Conservation (phyloP, 2,329 filamentous ascomycete species). For the Cryphonectria japonica region DNA sequence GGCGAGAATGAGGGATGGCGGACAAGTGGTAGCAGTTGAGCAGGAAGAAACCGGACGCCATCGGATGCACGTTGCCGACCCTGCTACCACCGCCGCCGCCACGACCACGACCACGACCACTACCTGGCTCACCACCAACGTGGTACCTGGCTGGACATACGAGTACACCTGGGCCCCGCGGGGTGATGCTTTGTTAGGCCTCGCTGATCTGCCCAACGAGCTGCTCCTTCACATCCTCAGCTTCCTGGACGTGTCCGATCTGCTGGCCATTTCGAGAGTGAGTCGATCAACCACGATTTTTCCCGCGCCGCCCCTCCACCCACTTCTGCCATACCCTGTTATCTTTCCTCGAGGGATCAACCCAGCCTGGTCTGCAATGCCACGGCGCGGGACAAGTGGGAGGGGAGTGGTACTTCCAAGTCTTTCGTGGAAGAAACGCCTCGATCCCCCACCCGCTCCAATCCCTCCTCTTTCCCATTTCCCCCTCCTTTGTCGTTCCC, state of each 20-base stretch:
- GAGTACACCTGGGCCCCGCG: background rate
- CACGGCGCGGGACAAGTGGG: background rate
- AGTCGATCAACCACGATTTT: slow-evolving; percentile 36
- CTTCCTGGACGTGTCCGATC: slow-evolving; percentile 60
- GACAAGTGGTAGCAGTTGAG: slow-evolving; percentile 1
- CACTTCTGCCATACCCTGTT: background rate
- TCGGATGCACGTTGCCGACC: slow-evolving; percentile 13
- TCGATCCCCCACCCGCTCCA: background rate
- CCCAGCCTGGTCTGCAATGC: background rate
- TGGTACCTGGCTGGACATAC: background rate
- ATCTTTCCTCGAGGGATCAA: background rate
- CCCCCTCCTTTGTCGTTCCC: too few relatives aligned
- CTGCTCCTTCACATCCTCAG: slow-evolving; percentile 58
- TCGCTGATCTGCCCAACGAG: slow-evolving; percentile 57
- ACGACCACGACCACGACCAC: background rate
- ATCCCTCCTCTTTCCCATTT: too few relatives aligned
- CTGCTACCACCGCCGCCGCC: background rate
- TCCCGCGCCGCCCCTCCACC: background rate
- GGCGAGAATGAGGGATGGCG: background rate
- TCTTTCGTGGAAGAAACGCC: background rate
- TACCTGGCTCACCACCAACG: background rate
- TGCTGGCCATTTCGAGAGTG: slow-evolving; percentile 61
- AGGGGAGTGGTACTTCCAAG: background rate
- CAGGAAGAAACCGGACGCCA: slow-evolving; percentile 4
- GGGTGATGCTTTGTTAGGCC: slow-evolving; percentile 27